These are phyloP conservation scores for Cladosporium oxysporum DNA, from an alignment of 2,329 filamentous ascomycete species.

Conservation along the genomic window DNA sequence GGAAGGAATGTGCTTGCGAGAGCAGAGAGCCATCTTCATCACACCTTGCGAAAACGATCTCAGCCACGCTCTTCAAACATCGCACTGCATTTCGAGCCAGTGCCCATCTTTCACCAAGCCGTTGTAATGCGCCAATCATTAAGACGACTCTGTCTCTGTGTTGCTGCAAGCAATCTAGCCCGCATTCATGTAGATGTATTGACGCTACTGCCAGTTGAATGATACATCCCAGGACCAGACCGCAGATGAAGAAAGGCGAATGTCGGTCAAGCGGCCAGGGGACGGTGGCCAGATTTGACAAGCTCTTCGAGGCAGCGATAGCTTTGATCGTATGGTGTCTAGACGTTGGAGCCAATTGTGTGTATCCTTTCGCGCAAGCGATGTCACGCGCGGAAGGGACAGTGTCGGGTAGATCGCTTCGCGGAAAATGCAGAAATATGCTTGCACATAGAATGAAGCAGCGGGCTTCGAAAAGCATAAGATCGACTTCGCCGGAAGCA, in stretches of 20 bases:
- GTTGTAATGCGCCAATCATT: constrained; percentile 73
- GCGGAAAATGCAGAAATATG: constrained; percentile 77
- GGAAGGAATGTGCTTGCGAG: background rate
- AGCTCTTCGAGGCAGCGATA: constrained; percentile 73
- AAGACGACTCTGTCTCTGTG: constrained; percentile 68
- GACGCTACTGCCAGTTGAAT: constrained; percentile 81
- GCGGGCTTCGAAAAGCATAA: constrained; percentile 88
- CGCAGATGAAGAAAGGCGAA: constrained; percentile 82
- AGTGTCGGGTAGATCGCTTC: constrained; percentile 69
- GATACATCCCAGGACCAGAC: constrained; percentile 74
- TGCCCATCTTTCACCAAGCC: constrained; percentile 69
- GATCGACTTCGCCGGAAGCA: constrained; percentile 72
- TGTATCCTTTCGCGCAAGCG: constrained; percentile 47
- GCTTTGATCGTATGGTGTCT: constrained; percentile 71
- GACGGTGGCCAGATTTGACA: constrained; percentile 73
- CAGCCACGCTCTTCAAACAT: constrained; percentile 74
- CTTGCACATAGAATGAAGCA: constrained; percentile 69
- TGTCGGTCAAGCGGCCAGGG: constrained; percentile 71
- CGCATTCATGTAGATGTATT: constrained; percentile 37
- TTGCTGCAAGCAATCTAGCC: constrained; percentile 65
- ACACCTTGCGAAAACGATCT: constrained; percentile 54
- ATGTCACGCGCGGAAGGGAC: constrained; percentile 55
- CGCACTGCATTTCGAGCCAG: constrained; percentile 68
- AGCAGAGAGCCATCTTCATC: background rate
- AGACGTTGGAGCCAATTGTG: constrained; percentile 53